Percentiles rank a stretch among this genome's conserved stretches.
phyloP scores from a whole-genome alignment of 768 basidiomycete species.

The Boletus edulis region DNA sequence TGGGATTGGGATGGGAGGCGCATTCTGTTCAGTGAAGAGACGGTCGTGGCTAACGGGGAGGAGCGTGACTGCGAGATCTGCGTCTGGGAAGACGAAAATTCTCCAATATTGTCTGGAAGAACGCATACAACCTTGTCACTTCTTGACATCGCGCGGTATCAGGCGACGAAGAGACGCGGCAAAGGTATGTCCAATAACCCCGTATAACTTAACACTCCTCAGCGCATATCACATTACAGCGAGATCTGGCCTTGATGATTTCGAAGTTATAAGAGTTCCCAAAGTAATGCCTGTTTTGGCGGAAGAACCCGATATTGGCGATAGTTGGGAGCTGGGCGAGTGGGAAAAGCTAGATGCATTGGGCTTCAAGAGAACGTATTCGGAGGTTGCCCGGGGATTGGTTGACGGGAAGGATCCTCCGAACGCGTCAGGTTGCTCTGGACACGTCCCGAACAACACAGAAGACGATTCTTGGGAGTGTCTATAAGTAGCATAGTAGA shows the following conservation, averaged over 20 bases:
- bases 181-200: constrained; percentile 11
- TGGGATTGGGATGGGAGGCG: constrained; percentile 27
- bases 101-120: neutral
- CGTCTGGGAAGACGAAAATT: neutral
- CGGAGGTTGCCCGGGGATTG: constrained; percentile 20
- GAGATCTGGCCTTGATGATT: constrained; percentile 11
- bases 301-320: neutral
- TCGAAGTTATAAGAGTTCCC: constrained; percentile 24
- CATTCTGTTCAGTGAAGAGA: constrained; percentile 2
- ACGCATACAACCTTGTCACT: constrained; percentile 1
- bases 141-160: constrained; percentile 7
- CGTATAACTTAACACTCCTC: neutral
- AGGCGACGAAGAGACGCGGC: neutral
- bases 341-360: constrained; percentile 25
- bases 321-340: constrained; percentile 6
- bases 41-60: neutral
- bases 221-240: constrained; percentile 4
- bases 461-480: constrained; percentile 17
- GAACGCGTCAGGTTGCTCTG: neutral
- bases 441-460: too few species aligned
- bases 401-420: constrained; percentile 1
- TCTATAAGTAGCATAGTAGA: constrained; percentile 4
- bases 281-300: constrained; percentile 17
- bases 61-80: neutral
- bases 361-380: constrained; percentile 18